Base-by-base conservation (phyloP, 2,329 filamentous ascomycete genomes). In the Periconia sp. region DNA sequence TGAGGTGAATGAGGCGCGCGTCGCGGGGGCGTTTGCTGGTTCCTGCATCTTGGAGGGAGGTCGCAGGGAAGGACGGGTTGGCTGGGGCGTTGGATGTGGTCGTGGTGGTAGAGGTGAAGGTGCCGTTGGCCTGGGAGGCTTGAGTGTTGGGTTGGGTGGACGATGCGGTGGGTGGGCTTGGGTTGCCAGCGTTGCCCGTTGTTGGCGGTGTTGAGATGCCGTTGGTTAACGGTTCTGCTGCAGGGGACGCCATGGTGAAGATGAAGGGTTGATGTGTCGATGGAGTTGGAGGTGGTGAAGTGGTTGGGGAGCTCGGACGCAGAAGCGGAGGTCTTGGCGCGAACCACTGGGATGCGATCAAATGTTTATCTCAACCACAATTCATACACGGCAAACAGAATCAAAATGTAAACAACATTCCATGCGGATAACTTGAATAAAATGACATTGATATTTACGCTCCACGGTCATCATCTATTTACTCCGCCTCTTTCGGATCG, bases 1-100 rank as follows among this genome's bases (percentile, higher is more conserved):
- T 83, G 17, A 92, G 84, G 76, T 93, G 90, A 64, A 94, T 85
- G 14, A 91, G 85, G 65, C 90, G 87, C 15, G 88, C 85, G 73
- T 94, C 90, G 75, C 90, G 88, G 1, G 90, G 90, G 3, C 88
- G 85, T 47, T 80, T 74, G 23, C 56, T 51, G 5, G 59, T 52
- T 13, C 72, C 73, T 0, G 52, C 55, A 57, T 74, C 70, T 54
- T 64, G 62, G 46, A 74, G 64, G 0, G 71, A 73, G 14, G 69
- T 70, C 1, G 60, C 41, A 8, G 72, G 69, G 47, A 73, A 69
- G 15, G 67, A 56, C 23, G 68, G 60, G 49, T 61, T 58, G 50
- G 57, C 57, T 17, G 53, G 18, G 30, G 54, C 27, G 45, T 55
- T 41, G 56, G 33, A n/a, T n/a, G n/a, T 17, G 44, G 44, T 10